Evolutionary conservation across 768 basidiomycete species (phyloP).

Genomic region (Galerina marginata): DNA sequence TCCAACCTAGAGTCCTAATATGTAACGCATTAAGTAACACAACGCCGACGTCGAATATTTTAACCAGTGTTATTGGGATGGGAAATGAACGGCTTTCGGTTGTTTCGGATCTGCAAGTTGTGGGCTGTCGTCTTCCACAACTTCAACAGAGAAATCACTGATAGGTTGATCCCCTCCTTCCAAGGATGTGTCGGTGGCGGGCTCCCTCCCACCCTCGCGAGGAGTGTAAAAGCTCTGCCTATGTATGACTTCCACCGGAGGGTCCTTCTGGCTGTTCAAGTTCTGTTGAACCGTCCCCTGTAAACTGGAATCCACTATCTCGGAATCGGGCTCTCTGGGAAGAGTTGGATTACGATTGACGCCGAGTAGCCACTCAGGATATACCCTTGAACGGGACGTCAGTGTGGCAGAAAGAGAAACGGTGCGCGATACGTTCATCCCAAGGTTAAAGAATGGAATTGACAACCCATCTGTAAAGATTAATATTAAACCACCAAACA

Average conservation of each 20-base stretch:
- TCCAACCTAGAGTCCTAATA: neutral
- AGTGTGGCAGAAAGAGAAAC: slow-evolving; percentile 50
- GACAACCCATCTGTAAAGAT: slow-evolving; percentile 63
- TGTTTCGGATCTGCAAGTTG: neutral
- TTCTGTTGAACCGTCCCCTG: neutral
- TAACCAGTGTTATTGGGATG: slow-evolving; percentile 6
- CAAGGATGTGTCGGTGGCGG: neutral
- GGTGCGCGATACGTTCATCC: slow-evolving; percentile 53
- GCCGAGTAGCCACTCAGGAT: slow-evolving; percentile 52
- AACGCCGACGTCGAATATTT: neutral
- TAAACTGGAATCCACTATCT: neutral
- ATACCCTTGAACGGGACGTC: slow-evolving; percentile 37
- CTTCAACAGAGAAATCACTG: neutral
- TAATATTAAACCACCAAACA: neutral
- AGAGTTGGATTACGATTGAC: slow-evolving; percentile 18
- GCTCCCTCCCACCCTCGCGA: neutral
- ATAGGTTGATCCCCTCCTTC: neutral
- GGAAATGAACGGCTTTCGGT: slow-evolving; percentile 37
- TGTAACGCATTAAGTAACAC: neutral
- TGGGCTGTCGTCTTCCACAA: neutral
- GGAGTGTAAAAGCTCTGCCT: neutral
- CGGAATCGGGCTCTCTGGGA: slow-evolving; percentile 14
- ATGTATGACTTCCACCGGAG: slow-evolving; percentile 12
- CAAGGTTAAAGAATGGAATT: slow-evolving; percentile 68
- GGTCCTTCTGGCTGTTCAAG: neutral